Base-by-base conservation (phyloP, 179 eudicot genomes). In the Vitellaria paradoxa region DNA sequence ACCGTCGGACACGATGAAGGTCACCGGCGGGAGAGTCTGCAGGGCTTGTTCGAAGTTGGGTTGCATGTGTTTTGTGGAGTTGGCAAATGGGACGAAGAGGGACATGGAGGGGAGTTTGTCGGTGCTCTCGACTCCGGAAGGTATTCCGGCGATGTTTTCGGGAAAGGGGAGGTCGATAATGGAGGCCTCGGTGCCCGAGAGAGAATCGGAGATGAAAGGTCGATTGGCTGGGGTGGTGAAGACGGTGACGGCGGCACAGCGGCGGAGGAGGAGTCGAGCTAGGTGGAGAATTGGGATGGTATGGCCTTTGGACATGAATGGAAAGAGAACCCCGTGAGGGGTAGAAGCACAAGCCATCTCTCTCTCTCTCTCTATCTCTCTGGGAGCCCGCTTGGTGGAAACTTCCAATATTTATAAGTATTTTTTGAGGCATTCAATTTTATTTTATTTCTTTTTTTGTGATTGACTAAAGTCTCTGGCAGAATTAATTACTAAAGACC, bases 281-380 rank as follows among this genome's bases (percentile, higher is more conserved):
- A 90, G 84, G 80, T 83, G 79, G 83, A 89, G 84, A 70, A 88
- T 73, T 0, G 94, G 92, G 56, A 90, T 87, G 0, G 78, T 87
- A 76, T 90, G 94, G 85, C 92, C 94, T 81, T 90, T 90, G 61
- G 94, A 81, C 94, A 89, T 87, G 87, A 90, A 88, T 0, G 94
- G 94, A 70, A 89, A 90, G 9, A 87, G 77, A 59, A 79, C 81
- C 1, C 80, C 68, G 26, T 81, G 88, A 56, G 72, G 26, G 24
- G 42, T 8, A 5, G 26, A 61, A 18, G 8, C 49, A 2, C 17
- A 0, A 30, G 52, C 47, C 71, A 67, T 67, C 62, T 57, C 18
- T 30, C 9, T 50, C 55, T 8, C 9, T 50, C 12, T 8, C 9
- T 50, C 55, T 50, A 0, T 50, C 55, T 50, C 55, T 50, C 55